These are phyloP conservation scores for Metrosideros polymorpha DNA, from an alignment of 441 rosid species.

Conservation along the genomic window DNA sequence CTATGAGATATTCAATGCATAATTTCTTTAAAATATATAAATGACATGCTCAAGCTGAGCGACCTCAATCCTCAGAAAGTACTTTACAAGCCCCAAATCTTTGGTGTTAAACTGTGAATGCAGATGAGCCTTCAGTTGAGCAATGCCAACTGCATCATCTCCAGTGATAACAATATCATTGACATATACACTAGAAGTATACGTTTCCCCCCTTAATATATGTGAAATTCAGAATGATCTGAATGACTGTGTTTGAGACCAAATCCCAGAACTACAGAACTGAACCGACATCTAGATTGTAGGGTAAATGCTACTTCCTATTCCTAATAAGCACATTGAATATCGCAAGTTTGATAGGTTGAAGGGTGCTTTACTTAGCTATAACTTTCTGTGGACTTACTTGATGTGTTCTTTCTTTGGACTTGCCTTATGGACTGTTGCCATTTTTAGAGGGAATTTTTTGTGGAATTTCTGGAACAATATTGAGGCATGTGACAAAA, in stretches of 20 bases:
- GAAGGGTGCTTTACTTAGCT: neutral
- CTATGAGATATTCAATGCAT: neutral
- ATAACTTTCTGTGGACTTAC: neutral
- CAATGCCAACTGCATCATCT: neutral
- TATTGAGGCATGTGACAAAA: neutral
- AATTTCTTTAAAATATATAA: neutral
- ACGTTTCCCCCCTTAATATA: neutral
- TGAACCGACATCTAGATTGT: neutral
- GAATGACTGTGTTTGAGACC: neutral
- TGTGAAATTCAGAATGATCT: neutral
- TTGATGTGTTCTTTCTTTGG: neutral
- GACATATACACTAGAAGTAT: neutral
- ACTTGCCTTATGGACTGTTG: neutral
- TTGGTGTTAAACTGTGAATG: neutral
- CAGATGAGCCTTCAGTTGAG: neutral
- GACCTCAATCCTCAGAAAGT: neutral
- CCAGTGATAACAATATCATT: neutral
- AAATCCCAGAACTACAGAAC: neutral
- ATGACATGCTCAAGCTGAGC: neutral
- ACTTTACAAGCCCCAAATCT: neutral
- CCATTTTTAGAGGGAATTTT: neutral
- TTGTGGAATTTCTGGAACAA: neutral
- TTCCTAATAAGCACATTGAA: neutral
- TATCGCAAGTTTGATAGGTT: neutral
- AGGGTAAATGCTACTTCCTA: neutral